Percentiles rank a stretch among this genome's conserved stretches.
Conservation (phyloP, 2,329 filamentous ascomycete species). For the Arthroderma sp. region DNA sequence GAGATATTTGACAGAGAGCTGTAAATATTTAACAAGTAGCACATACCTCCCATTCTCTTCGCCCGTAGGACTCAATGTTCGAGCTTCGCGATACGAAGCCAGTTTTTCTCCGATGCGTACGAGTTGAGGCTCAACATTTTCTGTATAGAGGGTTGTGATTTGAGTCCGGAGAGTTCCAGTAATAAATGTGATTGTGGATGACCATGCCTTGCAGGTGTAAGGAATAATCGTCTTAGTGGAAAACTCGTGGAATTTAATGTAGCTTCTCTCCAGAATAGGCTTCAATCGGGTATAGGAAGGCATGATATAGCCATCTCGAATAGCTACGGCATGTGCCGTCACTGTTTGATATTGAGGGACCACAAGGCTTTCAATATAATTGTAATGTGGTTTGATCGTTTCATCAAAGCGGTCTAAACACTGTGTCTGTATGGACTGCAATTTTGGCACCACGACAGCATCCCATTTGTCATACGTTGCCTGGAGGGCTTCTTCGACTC, state of each 20-base stretch:
- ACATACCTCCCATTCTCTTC: conserved; percentile 40
- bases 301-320: conserved; percentile 59
- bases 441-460: conserved; percentile 59
- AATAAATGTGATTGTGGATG: conserved; percentile 56
- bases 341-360: conserved; percentile 61
- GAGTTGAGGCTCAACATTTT: conserved; percentile 92
- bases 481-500: conserved; percentile 52
- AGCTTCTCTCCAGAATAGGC: conserved; percentile 60
- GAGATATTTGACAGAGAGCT: background rate
- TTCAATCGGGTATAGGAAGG: conserved; percentile 62
- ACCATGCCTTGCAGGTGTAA: conserved; percentile 56
- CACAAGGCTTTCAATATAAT: conserved; percentile 43
- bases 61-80: conserved; percentile 47
- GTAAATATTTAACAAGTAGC: too few relatives aligned
- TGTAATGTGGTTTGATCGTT: conserved; percentile 59
- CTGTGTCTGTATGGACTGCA: conserved; percentile 46
- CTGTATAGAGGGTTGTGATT: conserved; percentile 63
- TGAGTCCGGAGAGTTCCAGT: conserved; percentile 70
- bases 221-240: conserved; percentile 59
- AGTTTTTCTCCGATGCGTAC: conserved; percentile 83
- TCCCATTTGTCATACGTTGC: conserved; percentile 64
- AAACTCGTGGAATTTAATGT: conserved; percentile 53
- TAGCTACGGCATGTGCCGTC: conserved; percentile 49
- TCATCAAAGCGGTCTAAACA: conserved; percentile 48
- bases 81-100: conserved; percentile 49